A percentile compares a stretch with the other conserved stretches of the same genome.
Conservation (phyloP, 2,329 filamentous ascomycete genomes). For the Sordariomycetes sp. region DNA sequence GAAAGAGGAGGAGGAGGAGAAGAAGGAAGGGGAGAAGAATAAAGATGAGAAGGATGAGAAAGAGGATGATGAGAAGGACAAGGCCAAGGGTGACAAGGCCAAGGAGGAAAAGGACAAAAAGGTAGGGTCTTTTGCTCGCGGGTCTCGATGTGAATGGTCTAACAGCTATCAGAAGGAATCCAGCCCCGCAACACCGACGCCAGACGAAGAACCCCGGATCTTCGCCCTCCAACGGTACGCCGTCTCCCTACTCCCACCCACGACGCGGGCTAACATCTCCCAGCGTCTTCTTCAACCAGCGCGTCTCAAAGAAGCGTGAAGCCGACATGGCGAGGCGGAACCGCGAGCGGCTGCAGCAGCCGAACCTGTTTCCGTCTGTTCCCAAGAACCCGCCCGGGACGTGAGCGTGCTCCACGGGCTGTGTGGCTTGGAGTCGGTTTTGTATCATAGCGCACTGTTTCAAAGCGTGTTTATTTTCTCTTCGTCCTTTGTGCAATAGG, state of each 20-base stretch:
- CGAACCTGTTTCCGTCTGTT: conserved; percentile 72
- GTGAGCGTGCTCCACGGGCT: conserved; percentile 5
- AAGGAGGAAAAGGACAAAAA: conserved; percentile 13
- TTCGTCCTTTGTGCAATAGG: background rate
- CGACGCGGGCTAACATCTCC: background rate
- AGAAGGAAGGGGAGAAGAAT: conserved; percentile 33
- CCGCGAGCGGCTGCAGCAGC: conserved; percentile 65
- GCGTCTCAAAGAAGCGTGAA: conserved; percentile 56
- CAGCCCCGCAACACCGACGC: conserved; percentile 6
- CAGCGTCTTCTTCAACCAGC: conserved; percentile 77
- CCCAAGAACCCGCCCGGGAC: conserved; percentile 45
- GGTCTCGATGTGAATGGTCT: background rate
- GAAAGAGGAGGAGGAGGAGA: conserved; percentile 49
- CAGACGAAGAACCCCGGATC: conserved; percentile 60
- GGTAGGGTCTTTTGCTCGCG: background rate
- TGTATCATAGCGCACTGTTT: background rate
- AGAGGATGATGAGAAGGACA: conserved; percentile 26
- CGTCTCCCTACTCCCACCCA: background rate
- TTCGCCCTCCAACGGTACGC: conserved; percentile 70
- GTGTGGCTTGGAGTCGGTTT: background rate
- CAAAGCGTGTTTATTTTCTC: background rate
- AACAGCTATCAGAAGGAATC: conserved; percentile 7
- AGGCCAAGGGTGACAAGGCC: conserved; percentile 22
- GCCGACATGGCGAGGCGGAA: conserved; percentile 54
- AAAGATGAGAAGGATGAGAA: conserved; percentile 31